Base-by-base conservation (phyloP, 805 yeast species). In the Barnettozyma salicaria region DNA sequence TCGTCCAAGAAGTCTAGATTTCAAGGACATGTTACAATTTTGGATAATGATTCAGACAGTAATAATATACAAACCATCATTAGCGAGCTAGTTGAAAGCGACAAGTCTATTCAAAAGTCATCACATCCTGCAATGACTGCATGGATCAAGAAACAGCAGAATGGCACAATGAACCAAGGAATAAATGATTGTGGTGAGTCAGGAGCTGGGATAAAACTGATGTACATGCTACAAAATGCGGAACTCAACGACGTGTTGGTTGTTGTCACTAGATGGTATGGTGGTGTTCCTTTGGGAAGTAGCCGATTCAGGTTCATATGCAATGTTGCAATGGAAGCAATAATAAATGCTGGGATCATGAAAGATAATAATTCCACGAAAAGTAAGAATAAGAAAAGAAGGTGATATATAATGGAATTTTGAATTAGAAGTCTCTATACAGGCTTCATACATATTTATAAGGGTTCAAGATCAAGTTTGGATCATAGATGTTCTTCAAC, bases 401-500 rank as follows among this genome's bases (percentile, higher is more conserved):
- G 21, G 21, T 20, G 25, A 19, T 25, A 3, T 10, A 19, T n/a
- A n/a, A n/a, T n/a, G n/a, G n/a, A n/a, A n/a, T n/a, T n/a, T n/a
- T n/a, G 14, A 26, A 12, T 13, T 8, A 14, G 2, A 25, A n/a
- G 14, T 13, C 7, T 25, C 27, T 25, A 25, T 12, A 25, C 27
- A 25, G 16, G 17, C 8, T 12, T 27, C 27, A 38, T 13, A 38
- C 41, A 19, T 89, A 92, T 61, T 90, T 90, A 68, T 90, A 92
- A 19, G 98, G 98, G 59, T 92, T 92, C 72, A 92, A 61, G 53
- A 92, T 92, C 17, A 80, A 83, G 38, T 86, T 82, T 47, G 97
- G 97, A 67, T 92, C 98, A 55, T 76, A 89, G 48, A 74, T 77
- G n/a, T 67, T 50, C 65, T 90, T 92, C 50, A 92, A 62, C 27